A percentile compares a stretch with the other conserved stretches of the same genome.
Evolutionary conservation across 257 asterid species (phyloP).

Genomic region (Nicotiana otophora): DNA sequence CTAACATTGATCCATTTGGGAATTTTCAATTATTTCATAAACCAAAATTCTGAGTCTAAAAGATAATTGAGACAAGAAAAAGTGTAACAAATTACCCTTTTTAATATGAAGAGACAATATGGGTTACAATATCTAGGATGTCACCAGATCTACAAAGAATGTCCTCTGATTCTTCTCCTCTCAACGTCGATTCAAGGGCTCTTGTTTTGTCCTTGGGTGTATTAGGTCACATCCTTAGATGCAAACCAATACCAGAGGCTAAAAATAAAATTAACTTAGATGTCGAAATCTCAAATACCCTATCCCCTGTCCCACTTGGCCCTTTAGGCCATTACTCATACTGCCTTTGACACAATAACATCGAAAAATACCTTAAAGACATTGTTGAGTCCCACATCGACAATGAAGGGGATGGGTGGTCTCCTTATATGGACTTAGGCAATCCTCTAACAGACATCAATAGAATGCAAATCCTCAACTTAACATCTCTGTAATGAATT

Average conservation of each 20-base stretch:
- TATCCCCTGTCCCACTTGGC: not conserved
- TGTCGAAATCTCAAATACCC: not conserved
- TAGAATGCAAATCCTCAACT: not conserved
- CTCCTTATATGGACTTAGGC: no score
- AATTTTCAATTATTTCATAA: not conserved
- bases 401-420: no score
- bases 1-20: not conserved
- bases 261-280: not conserved
- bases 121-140: not conserved
- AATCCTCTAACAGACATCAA: not conserved
- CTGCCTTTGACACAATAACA: not conserved
- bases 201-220: no score
- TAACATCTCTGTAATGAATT: not conserved
- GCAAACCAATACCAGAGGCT: not conserved
- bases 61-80: not conserved
- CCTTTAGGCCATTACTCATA: not conserved
- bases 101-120: not conserved
- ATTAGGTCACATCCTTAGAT: not conserved
- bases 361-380: not conserved
- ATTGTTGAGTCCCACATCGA: no score
- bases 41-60: not conserved
- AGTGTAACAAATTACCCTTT: not conserved
- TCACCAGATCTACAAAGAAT: not conserved
- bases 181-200: no score
- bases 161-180: not conserved